Conservation (phyloP, 2,329 filamentous ascomycete genomes). For the Fusarium subglutinans region DNA sequence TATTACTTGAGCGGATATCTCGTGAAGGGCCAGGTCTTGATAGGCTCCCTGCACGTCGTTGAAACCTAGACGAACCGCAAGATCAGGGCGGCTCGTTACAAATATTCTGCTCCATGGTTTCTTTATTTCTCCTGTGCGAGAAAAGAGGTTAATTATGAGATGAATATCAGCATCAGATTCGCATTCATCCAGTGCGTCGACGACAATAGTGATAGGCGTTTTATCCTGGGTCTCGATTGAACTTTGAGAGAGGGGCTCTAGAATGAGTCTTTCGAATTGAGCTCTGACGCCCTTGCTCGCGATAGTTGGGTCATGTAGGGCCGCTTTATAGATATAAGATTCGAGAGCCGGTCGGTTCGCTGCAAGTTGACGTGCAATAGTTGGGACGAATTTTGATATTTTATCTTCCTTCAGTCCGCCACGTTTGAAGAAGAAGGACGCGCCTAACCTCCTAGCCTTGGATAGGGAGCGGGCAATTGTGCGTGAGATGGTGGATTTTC, state of each 20-base stretch:
- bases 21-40: constrained; percentile 46
- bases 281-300: fast-evolving
- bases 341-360: fast-evolving
- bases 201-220: background rate
- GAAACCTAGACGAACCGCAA: constrained; percentile 51
- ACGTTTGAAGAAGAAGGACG: constrained; percentile 56
- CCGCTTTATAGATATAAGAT: fast-evolving
- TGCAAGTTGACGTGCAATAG: background rate
- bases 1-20: constrained; percentile 44
- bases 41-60: constrained; percentile 32
- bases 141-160: background rate
- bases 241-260: background rate
- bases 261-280: background rate
- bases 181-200: background rate
- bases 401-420: constrained; percentile 32
- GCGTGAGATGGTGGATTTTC: constrained; percentile 41
- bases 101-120: constrained; percentile 42
- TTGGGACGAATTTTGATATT: fast-evolving
- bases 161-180: background rate
- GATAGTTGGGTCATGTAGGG: background rate
- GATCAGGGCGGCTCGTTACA: constrained; percentile 55
- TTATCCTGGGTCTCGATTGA: background rate
- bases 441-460: constrained; percentile 26
- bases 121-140: background rate
- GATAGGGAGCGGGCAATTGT: constrained; percentile 47